Evolutionary conservation across 257 asterid species (phyloP).

Genomic region (Solanum ossicruentum): DNA sequence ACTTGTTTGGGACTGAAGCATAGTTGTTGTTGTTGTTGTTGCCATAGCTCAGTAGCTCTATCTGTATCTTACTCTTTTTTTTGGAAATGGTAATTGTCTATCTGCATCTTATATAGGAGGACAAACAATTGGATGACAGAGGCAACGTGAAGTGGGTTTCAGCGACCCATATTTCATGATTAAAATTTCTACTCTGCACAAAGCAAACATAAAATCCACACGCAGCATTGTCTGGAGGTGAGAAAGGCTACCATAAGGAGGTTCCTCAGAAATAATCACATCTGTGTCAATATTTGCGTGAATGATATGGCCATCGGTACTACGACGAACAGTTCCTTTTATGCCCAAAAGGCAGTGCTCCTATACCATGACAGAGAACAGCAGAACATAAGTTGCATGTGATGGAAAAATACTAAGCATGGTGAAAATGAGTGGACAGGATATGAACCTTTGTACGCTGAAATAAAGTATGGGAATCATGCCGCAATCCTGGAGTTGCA

Average conservation of each 20-base stretch:
- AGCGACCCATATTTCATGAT: neutral
- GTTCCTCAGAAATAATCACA: constrained; percentile 97
- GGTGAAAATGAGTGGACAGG: neutral
- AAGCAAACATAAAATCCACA: neutral
- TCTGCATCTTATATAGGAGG: neutral
- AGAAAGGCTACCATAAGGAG: constrained; percentile 67
- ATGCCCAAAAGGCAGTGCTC: constrained; percentile 63
- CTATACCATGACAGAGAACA: neutral
- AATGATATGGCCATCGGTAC: constrained; percentile 96
- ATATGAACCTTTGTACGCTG: constrained; percentile 84
- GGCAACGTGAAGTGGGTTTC: neutral
- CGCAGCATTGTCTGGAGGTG: neutral
- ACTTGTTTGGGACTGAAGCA: neutral
- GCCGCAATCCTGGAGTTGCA: constrained; percentile 95
- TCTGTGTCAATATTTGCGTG: constrained; percentile 99
- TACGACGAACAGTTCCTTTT: constrained; percentile 97
- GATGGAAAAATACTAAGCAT: neutral
- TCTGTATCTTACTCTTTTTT: neutral
- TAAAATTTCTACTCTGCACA: neutral
- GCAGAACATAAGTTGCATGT: neutral
- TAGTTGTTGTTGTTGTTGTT: neutral
- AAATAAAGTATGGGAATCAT: constrained; percentile 89
- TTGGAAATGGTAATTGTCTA: neutral
- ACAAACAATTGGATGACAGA: neutral
- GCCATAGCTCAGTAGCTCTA: neutral